Percentiles rank a stretch among this genome's conserved stretches.
Conservation (phyloP, 1,284 basidiomycete genomes). For the Microbotryum violaceum region DNA sequence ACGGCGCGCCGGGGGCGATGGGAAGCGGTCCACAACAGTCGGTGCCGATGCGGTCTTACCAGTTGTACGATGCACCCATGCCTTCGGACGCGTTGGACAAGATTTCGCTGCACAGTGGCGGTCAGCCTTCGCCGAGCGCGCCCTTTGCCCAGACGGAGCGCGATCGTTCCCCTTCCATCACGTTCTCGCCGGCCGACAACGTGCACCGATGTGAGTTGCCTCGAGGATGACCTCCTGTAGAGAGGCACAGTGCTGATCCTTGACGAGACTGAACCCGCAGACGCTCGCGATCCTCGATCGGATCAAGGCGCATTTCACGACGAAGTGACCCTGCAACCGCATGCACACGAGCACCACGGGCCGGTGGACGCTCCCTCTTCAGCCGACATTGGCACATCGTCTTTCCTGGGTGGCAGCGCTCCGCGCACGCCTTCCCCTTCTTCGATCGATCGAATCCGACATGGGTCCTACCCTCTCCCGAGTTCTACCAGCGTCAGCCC, state of each 20-base stretch:
- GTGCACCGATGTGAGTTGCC: constrained; percentile 15
- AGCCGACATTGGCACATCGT: constrained; percentile 2
- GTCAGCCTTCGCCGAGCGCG: constrained; percentile 2
- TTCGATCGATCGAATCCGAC: background rate
- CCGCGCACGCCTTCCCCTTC: background rate
- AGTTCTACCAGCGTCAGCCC: too few species aligned
- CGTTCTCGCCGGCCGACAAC: constrained; percentile 18
- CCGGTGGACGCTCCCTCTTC: background rate
- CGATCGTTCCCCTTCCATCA: constrained; percentile 13
- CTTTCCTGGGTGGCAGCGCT: background rate
- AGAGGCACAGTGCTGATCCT: background rate
- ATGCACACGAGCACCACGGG: background rate
- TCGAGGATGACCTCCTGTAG: background rate
- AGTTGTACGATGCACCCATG: constrained; percentile 70
- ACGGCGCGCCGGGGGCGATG: constrained; percentile 20
- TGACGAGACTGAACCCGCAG: background rate
- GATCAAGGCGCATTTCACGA: background rate
- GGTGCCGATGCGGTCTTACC: constrained; percentile 56
- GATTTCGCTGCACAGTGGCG: constrained; percentile 28
- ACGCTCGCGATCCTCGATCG: constrained; percentile 11
- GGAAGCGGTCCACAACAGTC: constrained; percentile 16
- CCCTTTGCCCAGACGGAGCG: background rate
- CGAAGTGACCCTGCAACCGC: background rate
- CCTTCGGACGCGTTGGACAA: constrained; percentile 32
- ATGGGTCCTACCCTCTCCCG: background rate